phyloP scores from a whole-genome alignment of 495 filamentous ascomycete genomes.

The Aspergillus funiculosus region DNA sequence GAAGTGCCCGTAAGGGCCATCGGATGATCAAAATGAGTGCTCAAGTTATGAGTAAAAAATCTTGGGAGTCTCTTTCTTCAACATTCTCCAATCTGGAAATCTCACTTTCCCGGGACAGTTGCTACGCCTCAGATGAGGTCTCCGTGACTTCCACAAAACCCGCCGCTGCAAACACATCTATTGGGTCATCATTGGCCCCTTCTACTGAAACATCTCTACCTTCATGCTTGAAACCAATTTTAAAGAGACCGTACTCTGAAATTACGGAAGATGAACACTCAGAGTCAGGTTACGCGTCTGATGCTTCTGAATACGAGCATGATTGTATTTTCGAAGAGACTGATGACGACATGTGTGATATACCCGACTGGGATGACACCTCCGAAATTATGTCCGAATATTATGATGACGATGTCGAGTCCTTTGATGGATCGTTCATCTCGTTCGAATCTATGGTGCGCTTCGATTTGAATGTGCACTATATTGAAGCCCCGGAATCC shows the following conservation, averaged over 20 bases:
- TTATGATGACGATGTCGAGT: conserved; percentile 33
- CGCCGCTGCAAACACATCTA: conserved; percentile 20
- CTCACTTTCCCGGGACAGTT: conserved; percentile 44
- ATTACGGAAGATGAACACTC: conserved; percentile 28
- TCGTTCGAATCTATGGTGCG: conserved; percentile 36
- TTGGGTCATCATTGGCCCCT: conserved; percentile 17
- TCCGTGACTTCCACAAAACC: conserved; percentile 34
- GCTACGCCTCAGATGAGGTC: conserved; percentile 43
- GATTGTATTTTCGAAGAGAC: conserved; percentile 29
- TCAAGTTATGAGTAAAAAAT: conserved; percentile 26
- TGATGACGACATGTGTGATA: conserved; percentile 31
- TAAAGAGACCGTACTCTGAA: conserved; percentile 33
- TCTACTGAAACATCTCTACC: conserved; percentile 22
- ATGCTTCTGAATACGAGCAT: conserved; percentile 32
- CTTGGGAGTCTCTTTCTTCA: conserved; percentile 43
- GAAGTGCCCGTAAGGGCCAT: too few relatives aligned
- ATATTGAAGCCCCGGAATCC: conserved; percentile 31
- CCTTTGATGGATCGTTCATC: conserved; percentile 40
- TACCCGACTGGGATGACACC: conserved; percentile 34
- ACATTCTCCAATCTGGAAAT: conserved; percentile 36
- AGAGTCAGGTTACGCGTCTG: conserved; percentile 42
- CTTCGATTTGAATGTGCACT: conserved; percentile 35
- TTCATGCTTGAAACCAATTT: conserved; percentile 35
- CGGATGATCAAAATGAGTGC: conserved; percentile 24
- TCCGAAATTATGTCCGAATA: conserved; percentile 29